These are phyloP conservation scores for Helianthus annuus DNA, from an alignment of 129 eudicot species.

Conservation along the genomic window DNA sequence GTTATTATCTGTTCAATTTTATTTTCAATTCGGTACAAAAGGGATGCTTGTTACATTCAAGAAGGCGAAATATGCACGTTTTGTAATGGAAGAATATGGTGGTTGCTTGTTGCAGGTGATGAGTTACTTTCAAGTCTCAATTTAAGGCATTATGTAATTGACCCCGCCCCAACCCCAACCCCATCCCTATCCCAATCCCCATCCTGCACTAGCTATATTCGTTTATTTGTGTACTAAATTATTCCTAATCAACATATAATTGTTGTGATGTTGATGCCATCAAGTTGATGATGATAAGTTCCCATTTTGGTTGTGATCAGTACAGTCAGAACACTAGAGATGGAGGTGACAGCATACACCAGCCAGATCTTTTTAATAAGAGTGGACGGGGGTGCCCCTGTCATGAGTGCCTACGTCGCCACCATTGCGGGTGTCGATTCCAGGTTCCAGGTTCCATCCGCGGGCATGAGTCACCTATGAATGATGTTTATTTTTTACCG, in stretches of 20 bases:
- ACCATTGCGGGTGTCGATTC: no score
- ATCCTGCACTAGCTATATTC: slow-evolving; percentile 17
- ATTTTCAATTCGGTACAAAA: not conserved
- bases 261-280: slow-evolving; percentile 30
- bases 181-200: no score
- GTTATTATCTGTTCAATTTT: not conserved
- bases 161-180: not conserved
- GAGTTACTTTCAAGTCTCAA: slow-evolving; percentile 29
- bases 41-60: slow-evolving; percentile 9
- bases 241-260: slow-evolving; percentile 22
- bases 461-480: no score
- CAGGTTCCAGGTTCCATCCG: no score
- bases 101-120: slow-evolving; percentile 28
- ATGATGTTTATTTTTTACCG: no score
- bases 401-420: no score
- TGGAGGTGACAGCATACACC: no score
- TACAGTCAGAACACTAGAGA: no score
- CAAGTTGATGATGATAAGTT: slow-evolving; percentile 16
- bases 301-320: slow-evolving; percentile 5
- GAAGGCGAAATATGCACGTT: slow-evolving; percentile 25
- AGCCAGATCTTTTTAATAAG: no score
- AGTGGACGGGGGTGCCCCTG: no score
- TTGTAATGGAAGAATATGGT: slow-evolving; percentile 23
- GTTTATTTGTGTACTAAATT: slow-evolving; percentile 13
- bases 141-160: slow-evolving; percentile 29